A percentile compares a stretch with the other conserved stretches of the same genome.
phyloP scores from a whole-genome alignment of 2,329 filamentous ascomycete genomes.

The Endothia cerciana region DNA sequence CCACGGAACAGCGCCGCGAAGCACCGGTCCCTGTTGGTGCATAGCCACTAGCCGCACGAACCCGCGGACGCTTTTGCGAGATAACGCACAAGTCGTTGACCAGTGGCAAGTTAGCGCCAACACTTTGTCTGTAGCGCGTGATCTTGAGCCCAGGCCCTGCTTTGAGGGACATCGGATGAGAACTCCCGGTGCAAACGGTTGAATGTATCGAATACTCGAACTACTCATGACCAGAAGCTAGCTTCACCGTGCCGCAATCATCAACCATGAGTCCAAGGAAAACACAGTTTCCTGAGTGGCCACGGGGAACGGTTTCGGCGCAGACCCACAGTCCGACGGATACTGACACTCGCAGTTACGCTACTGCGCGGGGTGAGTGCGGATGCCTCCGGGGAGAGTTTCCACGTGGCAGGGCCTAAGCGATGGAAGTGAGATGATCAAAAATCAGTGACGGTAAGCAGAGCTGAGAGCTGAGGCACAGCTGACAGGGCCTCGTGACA shows the following conservation, averaged over 20 bases:
- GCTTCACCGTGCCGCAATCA: too few species aligned
- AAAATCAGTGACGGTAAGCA: background rate
- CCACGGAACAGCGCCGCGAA: background rate
- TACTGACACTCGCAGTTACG: background rate
- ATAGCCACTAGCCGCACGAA: slow-evolving; percentile 33
- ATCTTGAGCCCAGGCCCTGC: background rate
- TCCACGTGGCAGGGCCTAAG: slow-evolving; percentile 1
- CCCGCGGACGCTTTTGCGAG: background rate
- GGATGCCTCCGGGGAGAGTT: background rate
- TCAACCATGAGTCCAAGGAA: too few species aligned
- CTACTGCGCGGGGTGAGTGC: background rate
- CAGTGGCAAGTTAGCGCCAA: background rate
- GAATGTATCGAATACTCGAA: background rate
- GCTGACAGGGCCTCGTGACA: background rate
- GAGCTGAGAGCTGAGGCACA: background rate
- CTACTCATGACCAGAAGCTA: background rate
- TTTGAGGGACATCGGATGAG: background rate
- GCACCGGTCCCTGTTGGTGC: slow-evolving; percentile 21
- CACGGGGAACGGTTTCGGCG: background rate
- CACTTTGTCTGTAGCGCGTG: background rate
- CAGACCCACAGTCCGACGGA: background rate
- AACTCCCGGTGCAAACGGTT: background rate
- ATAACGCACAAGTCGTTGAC: background rate
- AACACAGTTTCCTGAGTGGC: background rate
- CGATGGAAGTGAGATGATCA: background rate